Evolutionary conservation across 306 rosid genomes (phyloP), one percentile per base, ranked within the genome.

Genomic region (Lotus japonicus): DNA sequence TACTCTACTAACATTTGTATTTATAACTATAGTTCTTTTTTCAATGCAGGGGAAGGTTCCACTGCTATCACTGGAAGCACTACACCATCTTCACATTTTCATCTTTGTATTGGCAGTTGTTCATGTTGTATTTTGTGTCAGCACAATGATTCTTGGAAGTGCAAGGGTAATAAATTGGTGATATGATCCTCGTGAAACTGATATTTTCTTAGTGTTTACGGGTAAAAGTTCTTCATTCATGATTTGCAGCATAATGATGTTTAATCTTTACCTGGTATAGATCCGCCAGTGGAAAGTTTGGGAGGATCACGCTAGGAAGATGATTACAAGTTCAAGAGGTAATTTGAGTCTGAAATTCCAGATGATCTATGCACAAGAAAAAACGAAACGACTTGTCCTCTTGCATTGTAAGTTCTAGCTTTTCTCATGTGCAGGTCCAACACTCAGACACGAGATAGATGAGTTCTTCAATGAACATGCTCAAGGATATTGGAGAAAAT

Each of bases 41-140:
- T n/a, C 18, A 67, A n/a, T 12, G 26, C 84, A 94, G 97, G 97
- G 96, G 43, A 88, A 85, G 83, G 85, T 71, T 75, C 97, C 91
- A 10, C 58, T 90, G 72, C 63, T 94, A 62, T 86, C 97, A 10
- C 66, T 80, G 74, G 98, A 90, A 81, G 82, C 92, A 64, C 60
- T 94, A 6, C 98, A 94, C 76, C 97, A 94, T 16, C 87, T 94
- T 23, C 98, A 88, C 83, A 88, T 88, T 45, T 94, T 94, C 84
- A 88, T 90, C 80, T 88, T 90, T 69, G 98, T 94, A 54, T 65
- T 94, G 77, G 97, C 96, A 5, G 63, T 94, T 36, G 96, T 90
- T 26, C 98, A 90, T 77, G 97, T 80, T 39, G 21, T 79, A 72
- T 94, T 86, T 63, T 90, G 97, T 56, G 97, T 64, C 76, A 71